Evolutionary conservation across 306 rosid genomes (phyloP).

Genomic region (Rosa lucieae): DNA sequence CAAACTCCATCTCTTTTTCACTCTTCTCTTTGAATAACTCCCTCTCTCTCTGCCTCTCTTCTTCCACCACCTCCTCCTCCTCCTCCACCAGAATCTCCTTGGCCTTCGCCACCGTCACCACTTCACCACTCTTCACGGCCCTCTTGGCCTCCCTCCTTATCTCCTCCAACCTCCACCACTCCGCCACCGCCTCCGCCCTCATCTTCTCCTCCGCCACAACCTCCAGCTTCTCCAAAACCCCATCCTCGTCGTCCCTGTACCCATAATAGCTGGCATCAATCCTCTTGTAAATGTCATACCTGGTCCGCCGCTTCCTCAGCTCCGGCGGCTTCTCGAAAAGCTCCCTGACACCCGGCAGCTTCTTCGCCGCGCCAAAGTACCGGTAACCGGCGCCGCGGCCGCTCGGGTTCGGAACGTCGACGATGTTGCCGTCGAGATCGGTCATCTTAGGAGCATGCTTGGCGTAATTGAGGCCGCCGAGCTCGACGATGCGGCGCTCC

Average conservation of each 20-base stretch:
- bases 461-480: constrained; percentile 74
- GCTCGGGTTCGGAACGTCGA: constrained; percentile 88
- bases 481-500: constrained; percentile 88
- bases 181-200: constrained; percentile 68
- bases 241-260: constrained; percentile 88
- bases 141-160: constrained; percentile 79
- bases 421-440: constrained; percentile 87
- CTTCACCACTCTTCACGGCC: constrained; percentile 81
- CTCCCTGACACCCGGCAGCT: constrained; percentile 77
- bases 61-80: constrained; percentile 93
- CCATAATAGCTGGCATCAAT: constrained; percentile 89
- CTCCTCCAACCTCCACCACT: constrained; percentile 76
- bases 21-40: constrained; percentile 37
- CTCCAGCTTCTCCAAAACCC: constrained; percentile 67
- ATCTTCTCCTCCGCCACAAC: constrained; percentile 63
- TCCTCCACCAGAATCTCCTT: constrained; percentile 68
- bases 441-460: constrained; percentile 84
- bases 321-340: constrained; percentile 91
- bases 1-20: constrained; percentile 64
- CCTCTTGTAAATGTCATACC: constrained; percentile 81
- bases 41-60: constrained; percentile 56
- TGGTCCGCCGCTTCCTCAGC: constrained; percentile 73
- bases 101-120: constrained; percentile 46
- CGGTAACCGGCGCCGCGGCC: constrained; percentile 95
- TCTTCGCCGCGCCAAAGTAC: constrained; percentile 89